These are phyloP conservation scores for Lavandula angustifolia DNA, from an alignment of 257 asterid genomes.

Conservation along the genomic window DNA sequence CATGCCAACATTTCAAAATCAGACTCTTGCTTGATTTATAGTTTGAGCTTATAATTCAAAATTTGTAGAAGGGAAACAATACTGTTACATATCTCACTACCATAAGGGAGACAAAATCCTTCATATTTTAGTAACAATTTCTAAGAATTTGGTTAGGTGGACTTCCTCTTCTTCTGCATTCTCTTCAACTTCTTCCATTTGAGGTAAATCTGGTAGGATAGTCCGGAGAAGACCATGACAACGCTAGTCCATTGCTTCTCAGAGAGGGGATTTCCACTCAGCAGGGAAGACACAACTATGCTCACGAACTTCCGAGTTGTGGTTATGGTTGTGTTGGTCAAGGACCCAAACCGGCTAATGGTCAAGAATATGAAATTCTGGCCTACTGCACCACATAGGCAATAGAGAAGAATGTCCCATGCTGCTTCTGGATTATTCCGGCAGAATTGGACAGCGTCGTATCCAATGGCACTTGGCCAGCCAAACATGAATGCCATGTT, in stretches of 20 bases:
- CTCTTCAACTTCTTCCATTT: constrained; percentile 78
- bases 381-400: constrained; percentile 93
- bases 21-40: too few relatives aligned
- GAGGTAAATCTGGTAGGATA: constrained; percentile 82
- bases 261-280: constrained; percentile 90
- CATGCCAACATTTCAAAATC: too few relatives aligned
- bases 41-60: too few relatives aligned
- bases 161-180: constrained; percentile 71
- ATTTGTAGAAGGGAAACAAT: background rate
- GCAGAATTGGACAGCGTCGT: constrained; percentile 79
- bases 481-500: constrained; percentile 89
- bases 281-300: constrained; percentile 84
- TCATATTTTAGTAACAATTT: constrained; percentile 22
- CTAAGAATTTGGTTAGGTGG: constrained; percentile 39
- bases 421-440: constrained; percentile 93
- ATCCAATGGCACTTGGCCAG: constrained; percentile 80
- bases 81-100: too few relatives aligned
- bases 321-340: constrained; percentile 93
- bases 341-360: constrained; percentile 87
- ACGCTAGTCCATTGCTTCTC: constrained; percentile 92
- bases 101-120: constrained; percentile 21
- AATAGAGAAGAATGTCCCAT: constrained; percentile 87
- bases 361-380: constrained; percentile 90
- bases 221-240: constrained; percentile 85
- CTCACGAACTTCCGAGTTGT: constrained; percentile 96